Evolutionary conservation across 331 rosid genomes (phyloP).

Genomic region (Erythrophleum ivorense): DNA sequence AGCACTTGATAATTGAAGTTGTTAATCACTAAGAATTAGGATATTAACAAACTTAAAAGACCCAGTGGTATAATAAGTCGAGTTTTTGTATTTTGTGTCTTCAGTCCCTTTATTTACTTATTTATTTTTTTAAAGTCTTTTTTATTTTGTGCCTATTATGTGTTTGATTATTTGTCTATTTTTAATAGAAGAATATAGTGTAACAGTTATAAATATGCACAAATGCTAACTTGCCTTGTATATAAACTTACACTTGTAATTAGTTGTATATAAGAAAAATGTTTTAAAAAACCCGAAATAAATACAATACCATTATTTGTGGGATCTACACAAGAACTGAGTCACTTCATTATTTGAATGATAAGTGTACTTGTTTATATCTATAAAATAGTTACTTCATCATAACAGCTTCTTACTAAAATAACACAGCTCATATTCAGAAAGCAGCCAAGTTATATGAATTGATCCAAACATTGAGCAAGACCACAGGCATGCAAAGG

Average conservation of each 20-base stretch:
- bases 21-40: no score
- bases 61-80: no score
- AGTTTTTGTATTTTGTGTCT: not conserved
- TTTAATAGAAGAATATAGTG: not conserved
- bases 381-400: not conserved
- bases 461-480: conserved; percentile 38
- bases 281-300: not conserved
- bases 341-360: no score
- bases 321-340: no score
- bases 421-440: conserved; percentile 34
- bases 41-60: no score
- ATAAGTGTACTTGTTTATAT: not conserved
- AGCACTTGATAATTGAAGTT: no score
- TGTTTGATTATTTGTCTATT: not conserved
- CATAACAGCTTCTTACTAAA: conserved; percentile 17
- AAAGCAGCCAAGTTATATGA: conserved; percentile 27
- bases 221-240: not conserved
- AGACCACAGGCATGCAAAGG: conserved; percentile 12
- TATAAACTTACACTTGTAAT: not conserved
- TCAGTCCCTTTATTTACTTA: no score
- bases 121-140: no score
- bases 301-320: not conserved
- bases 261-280: not conserved
- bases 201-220: not conserved
- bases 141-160: not conserved